phyloP scores from a whole-genome alignment of 129 eudicot species.

The Flaveria trinervia region DNA sequence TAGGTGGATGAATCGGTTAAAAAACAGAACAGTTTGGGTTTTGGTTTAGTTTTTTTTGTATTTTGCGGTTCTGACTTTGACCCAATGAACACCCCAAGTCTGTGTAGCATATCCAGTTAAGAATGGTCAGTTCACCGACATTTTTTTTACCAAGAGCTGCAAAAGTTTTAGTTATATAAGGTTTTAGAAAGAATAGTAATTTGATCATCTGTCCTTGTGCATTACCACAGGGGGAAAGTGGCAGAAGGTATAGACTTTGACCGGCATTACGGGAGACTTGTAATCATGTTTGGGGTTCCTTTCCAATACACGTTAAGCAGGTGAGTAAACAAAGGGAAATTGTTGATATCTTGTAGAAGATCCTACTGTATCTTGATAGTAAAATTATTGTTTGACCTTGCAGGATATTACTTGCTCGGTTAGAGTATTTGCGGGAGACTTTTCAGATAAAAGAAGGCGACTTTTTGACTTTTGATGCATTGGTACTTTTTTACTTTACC shows the following conservation, averaged over 20 bases:
- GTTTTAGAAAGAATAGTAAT: neutral
- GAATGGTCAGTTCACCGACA: neutral
- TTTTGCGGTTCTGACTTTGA: neutral
- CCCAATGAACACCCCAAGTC: neutral
- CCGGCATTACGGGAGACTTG: slow-evolving; percentile 96
- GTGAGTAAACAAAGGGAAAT: slow-evolving; percentile 30
- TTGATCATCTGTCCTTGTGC: slow-evolving; percentile 8
- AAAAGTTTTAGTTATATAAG: neutral
- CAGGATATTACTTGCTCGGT: slow-evolving; percentile 94
- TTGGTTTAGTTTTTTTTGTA: neutral
- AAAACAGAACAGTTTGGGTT: neutral
- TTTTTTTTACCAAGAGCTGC: neutral
- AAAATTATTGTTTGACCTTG: slow-evolving; percentile 28
- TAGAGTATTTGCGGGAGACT: slow-evolving; percentile 93
- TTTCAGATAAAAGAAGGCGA: slow-evolving; percentile 99
- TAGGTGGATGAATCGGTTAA: neutral
- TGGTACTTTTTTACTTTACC: slow-evolving; percentile 48
- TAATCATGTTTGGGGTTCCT: slow-evolving; percentile 98
- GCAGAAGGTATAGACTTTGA: slow-evolving; percentile 99
- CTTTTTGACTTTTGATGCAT: slow-evolving; percentile 91
- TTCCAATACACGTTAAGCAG: slow-evolving; percentile 97
- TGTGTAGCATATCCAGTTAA: neutral
- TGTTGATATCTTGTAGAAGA: neutral
- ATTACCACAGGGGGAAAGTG: slow-evolving; percentile 77
- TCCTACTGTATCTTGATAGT: neutral